Percentiles rank a stretch among this genome's conserved stretches.
These are phyloP conservation scores for Chytridium lagenaria DNA, from an alignment of 371 early-diverging fungal genomes.

Conservation along the genomic window DNA sequence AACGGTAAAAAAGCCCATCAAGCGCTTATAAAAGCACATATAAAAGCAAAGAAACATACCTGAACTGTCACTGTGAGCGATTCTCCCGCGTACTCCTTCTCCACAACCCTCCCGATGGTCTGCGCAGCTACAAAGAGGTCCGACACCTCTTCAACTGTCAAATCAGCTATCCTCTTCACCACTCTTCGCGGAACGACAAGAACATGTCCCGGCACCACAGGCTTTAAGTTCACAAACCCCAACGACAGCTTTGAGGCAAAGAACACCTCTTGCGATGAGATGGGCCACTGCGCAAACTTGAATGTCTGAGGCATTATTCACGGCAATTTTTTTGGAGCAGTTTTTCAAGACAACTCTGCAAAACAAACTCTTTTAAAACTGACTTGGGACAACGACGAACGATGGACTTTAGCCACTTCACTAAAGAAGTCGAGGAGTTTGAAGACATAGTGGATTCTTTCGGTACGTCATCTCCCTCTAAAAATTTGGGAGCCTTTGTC, in stretches of 20 bases:
- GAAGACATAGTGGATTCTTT: neutral
- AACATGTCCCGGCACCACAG: conserved; percentile 84
- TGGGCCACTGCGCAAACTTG: conserved; percentile 50
- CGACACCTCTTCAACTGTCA: conserved; percentile 76
- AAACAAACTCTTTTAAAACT: too few relatives aligned
- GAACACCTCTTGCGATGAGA: conserved; percentile 75
- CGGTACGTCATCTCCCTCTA: neutral
- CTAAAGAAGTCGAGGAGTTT: neutral
- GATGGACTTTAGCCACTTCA: neutral
- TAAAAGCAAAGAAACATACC: neutral
- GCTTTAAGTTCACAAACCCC: conserved; percentile 89
- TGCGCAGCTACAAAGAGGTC: conserved; percentile 85
- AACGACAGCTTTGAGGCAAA: conserved; percentile 68
- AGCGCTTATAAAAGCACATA: neutral
- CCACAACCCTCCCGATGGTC: conserved; percentile 74
- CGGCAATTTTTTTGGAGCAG: too few relatives aligned
- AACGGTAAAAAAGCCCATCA: neutral
- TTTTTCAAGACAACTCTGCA: too few relatives aligned
- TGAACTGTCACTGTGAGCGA: conserved; percentile 77
- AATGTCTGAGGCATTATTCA: too few relatives aligned
- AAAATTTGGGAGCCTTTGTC: neutral
- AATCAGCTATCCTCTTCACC: conserved; percentile 72
- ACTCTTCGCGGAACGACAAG: conserved; percentile 76
- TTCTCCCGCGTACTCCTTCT: conserved; percentile 71
- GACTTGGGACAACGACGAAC: too few relatives aligned